These are phyloP conservation scores for Asclepias syriaca DNA, from an alignment of 257 asterid genomes.

Conservation along the genomic window DNA sequence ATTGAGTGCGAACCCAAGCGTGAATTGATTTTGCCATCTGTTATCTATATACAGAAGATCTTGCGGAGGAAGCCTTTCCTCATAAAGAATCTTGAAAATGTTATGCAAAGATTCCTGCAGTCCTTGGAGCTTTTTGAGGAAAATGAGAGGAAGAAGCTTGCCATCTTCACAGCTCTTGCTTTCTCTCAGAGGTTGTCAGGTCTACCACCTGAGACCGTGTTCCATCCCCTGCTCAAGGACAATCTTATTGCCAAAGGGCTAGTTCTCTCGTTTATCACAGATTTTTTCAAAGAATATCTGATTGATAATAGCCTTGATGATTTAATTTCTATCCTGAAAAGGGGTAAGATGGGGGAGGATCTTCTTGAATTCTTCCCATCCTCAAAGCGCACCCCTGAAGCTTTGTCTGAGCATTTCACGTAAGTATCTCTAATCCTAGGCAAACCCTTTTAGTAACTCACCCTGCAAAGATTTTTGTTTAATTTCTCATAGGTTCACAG, in stretches of 20 bases:
- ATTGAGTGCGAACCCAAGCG: constrained; percentile 78
- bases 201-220: constrained; percentile 94
- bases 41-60: constrained; percentile 82
- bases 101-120: constrained; percentile 86
- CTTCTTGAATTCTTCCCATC: constrained; percentile 88
- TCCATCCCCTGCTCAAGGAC: constrained; percentile 96
- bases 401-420: constrained; percentile 90
- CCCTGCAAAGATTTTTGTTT: background rate
- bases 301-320: constrained; percentile 97
- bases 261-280: constrained; percentile 87
- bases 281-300: constrained; percentile 92
- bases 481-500: background rate
- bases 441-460: background rate
- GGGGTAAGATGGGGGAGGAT: constrained; percentile 92
- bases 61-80: constrained; percentile 88
- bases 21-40: constrained; percentile 84
- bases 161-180: constrained; percentile 97
- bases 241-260: constrained; percentile 97
- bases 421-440: constrained; percentile 28
- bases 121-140: constrained; percentile 92
- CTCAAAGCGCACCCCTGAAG: constrained; percentile 83
- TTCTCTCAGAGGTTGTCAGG: constrained; percentile 98
- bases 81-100: constrained; percentile 98
- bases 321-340: constrained; percentile 76
- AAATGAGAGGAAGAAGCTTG: constrained; percentile 96